These are phyloP conservation scores for Thermothelomyces thermophilus DNA, from an alignment of 2,329 filamentous ascomycete genomes.

Conservation along the genomic window DNA sequence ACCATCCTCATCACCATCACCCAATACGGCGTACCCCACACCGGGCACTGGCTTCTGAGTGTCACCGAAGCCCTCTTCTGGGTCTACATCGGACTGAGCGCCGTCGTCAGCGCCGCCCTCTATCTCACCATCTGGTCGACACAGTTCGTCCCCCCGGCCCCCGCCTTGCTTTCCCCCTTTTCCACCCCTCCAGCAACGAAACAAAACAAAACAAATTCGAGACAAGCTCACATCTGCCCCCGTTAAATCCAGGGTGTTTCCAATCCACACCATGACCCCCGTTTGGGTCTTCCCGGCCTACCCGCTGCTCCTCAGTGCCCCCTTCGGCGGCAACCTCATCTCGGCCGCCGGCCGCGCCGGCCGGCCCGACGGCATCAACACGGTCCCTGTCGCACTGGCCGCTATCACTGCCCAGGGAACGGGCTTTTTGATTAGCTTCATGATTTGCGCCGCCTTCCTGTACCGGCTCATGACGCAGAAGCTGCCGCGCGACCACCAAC, in stretches of 20 bases:
- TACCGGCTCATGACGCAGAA: constrained; percentile 87
- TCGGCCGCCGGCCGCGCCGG: constrained; percentile 31
- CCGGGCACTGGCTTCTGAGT: constrained; percentile 54
- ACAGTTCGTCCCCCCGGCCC: constrained; percentile 33
- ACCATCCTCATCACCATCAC: constrained; percentile 73
- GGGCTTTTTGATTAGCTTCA: constrained; percentile 55
- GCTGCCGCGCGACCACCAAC: constrained; percentile 65
- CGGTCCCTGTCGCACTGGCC: constrained; percentile 41
- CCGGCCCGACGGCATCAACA: constrained; percentile 31
- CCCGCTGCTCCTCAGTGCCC: constrained; percentile 68
- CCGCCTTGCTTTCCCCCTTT: too few species aligned
- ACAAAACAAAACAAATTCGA: background rate
- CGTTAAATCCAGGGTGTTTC: constrained; percentile 36
- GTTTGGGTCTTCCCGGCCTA: constrained; percentile 87
- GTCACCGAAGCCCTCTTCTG: constrained; percentile 65
- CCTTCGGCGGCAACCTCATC: constrained; percentile 59
- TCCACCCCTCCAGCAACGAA: background rate
- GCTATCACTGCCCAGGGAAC: constrained; percentile 48
- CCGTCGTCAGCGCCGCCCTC: constrained; percentile 60
- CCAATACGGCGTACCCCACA: constrained; percentile 62
- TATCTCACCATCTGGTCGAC: constrained; percentile 68
- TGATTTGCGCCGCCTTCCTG: constrained; percentile 79
- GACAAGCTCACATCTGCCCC: background rate
- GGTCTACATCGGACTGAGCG: constrained; percentile 63
- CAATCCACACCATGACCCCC: constrained; percentile 79